phyloP scores from a whole-genome alignment of 192 early-diverging fungal genomes.

The Coemansia sp. region DNA sequence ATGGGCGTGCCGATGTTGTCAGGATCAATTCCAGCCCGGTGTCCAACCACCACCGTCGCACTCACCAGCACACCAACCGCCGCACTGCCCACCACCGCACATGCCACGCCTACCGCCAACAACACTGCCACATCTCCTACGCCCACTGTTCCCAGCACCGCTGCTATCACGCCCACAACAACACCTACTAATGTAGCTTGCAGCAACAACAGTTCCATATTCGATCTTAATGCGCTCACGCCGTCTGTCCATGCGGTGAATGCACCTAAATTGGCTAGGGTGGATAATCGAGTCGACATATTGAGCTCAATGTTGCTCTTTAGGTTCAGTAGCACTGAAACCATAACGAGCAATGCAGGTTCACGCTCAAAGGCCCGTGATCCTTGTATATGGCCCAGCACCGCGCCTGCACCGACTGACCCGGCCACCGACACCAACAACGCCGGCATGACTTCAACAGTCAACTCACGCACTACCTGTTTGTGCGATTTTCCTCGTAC shows the following conservation, averaged over 20 bases:
- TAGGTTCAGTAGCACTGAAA: constrained; percentile 80
- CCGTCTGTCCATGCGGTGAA: constrained; percentile 58
- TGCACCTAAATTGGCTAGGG: constrained; percentile 66
- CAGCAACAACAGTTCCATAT: constrained; percentile 72
- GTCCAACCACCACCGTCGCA: constrained; percentile 62
- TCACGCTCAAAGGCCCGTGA: constrained; percentile 68
- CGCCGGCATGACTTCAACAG: constrained; percentile 60
- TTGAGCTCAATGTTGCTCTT: constrained; percentile 94
- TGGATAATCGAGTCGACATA: constrained; percentile 81
- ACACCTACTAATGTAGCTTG: constrained; percentile 71
- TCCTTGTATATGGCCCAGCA: constrained; percentile 66
- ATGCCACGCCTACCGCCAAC: constrained; percentile 66
- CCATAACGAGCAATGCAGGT: constrained; percentile 79
- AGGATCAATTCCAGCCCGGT: constrained; percentile 69
- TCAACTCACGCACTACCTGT: constrained; percentile 35
- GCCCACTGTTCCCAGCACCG: constrained; percentile 27
- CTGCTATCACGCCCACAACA: constrained; percentile 69
- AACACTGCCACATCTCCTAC: constrained; percentile 39
- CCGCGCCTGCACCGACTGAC: constrained; percentile 67
- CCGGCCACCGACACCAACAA: constrained; percentile 70
- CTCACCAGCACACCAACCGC: constrained; percentile 74
- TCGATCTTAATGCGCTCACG: constrained; percentile 64
- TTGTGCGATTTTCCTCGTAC: constrained; percentile 11
- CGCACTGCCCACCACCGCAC: constrained; percentile 67
- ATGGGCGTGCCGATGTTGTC: constrained; percentile 58